phyloP scores from a whole-genome alignment of 1,284 basidiomycete genomes.

The Puccinia novopanici region DNA sequence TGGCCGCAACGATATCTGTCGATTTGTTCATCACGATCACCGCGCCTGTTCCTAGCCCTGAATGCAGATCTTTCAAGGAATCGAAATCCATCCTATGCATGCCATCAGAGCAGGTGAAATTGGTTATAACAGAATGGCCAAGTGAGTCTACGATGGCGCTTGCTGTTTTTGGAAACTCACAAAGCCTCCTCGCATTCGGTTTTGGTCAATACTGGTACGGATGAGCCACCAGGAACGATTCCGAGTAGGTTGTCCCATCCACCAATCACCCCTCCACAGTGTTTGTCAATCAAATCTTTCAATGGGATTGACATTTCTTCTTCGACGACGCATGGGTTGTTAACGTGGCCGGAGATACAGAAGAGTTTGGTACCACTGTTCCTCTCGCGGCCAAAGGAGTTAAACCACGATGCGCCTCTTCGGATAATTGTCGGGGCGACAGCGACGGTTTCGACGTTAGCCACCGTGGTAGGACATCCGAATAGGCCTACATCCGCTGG shows the following conservation, averaged over 20 bases:
- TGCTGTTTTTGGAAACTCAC: conserved; percentile 63
- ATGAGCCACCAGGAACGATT: conserved; percentile 91
- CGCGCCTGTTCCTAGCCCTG: conserved; percentile 92
- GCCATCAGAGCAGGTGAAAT: neutral
- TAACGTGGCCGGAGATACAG: conserved; percentile 95
- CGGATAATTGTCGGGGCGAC: conserved; percentile 96
- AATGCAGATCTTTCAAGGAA: conserved; percentile 90
- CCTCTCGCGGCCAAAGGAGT: conserved; percentile 83
- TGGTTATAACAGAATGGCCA: conserved; percentile 24
- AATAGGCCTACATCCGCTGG: conserved; percentile 96
- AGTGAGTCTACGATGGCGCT: neutral
- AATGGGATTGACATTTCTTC: conserved; percentile 99
- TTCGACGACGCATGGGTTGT: conserved; percentile 96
- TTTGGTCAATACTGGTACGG: conserved; percentile 89
- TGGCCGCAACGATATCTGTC: conserved; percentile 88
- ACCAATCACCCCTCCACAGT: conserved; percentile 89
- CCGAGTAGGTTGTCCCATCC: conserved; percentile 96
- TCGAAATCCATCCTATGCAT: conserved; percentile 97
- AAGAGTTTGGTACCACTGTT: conserved; percentile 96
- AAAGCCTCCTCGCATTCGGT: conserved; percentile 78
- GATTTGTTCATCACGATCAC: conserved; percentile 99
- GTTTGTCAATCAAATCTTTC: conserved; percentile 90
- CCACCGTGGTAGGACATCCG: conserved; percentile 94
- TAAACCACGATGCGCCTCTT: conserved; percentile 89
- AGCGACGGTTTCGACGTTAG: conserved; percentile 96